A percentile compares a stretch with the other conserved stretches of the same genome.
These are phyloP conservation scores for Paramecium bursaria DNA, from an alignment of 73 alveolate species.

Conservation along the genomic window DNA sequence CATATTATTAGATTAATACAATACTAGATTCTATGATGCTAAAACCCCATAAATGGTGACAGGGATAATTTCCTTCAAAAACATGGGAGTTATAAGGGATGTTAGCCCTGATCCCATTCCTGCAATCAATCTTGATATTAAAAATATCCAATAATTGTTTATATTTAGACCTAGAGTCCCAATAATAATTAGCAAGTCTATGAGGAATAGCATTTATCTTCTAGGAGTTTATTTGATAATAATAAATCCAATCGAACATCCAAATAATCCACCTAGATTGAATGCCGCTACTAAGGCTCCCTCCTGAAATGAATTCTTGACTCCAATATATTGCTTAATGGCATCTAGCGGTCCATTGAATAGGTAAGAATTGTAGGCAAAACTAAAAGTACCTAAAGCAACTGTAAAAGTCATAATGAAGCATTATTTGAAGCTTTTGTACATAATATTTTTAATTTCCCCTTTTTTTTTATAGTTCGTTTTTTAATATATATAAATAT, in stretches of 20 bases:
- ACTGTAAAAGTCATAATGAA: constrained; percentile 50
- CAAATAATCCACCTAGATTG: constrained; percentile 52
- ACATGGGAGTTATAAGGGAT: constrained; percentile 38
- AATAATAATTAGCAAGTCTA: not conserved
- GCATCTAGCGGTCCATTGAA: constrained; percentile 40
- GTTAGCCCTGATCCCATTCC: constrained; percentile 41
- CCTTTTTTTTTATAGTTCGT: too few species aligned
- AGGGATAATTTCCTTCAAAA: constrained; percentile 37
- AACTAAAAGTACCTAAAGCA: constrained; percentile 51
- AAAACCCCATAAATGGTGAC: constrained; percentile 15
- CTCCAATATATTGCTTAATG: not conserved
- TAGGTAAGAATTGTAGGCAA: constrained; percentile 45
- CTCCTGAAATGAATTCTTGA: constrained; percentile 2
- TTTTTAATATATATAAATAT: too few species aligned
- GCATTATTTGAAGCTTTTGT: constrained; percentile 5
- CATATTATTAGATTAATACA: constrained; percentile 5
- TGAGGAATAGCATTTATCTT: constrained; percentile 21
- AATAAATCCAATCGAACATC: constrained; percentile 23
- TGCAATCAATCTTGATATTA: constrained; percentile 15
- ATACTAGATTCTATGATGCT: constrained; percentile 27
- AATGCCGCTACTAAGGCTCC: constrained; percentile 15
- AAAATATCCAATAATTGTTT: not conserved
- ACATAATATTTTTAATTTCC: too few species aligned
- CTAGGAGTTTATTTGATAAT: constrained; percentile 26
- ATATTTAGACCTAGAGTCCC: constrained; percentile 47